Evolutionary conservation across 345 rosid genomes (phyloP).

Genomic region (Murraya koenigii): DNA sequence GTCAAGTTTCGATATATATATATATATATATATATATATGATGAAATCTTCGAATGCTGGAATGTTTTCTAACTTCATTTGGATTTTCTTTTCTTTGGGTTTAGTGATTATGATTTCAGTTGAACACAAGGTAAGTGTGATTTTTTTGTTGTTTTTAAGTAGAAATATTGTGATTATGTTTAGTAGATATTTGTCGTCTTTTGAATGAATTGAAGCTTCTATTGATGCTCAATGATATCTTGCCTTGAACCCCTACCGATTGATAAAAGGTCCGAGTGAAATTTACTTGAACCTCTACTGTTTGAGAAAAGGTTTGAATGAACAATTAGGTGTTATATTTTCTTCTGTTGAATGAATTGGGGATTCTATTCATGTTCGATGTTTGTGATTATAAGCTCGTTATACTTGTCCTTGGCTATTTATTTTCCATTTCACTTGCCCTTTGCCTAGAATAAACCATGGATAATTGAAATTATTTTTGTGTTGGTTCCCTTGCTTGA

Average conservation of each 20-base stretch:
- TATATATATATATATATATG: not conserved
- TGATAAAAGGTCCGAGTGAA: not conserved
- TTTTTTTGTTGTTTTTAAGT: not conserved
- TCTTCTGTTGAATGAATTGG: not conserved
- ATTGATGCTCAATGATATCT: not conserved
- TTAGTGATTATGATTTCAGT: not conserved
- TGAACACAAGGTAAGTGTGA: not conserved
- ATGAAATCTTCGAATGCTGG: not conserved
- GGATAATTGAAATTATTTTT: not conserved
- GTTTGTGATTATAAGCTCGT: not conserved
- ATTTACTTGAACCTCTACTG: not conserved
- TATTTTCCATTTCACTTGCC: not conserved
- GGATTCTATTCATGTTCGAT: not conserved
- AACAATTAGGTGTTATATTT: not conserved
- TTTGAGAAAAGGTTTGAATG: not conserved
- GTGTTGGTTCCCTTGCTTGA: not conserved
- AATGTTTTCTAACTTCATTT: not conserved
- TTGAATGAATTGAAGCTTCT: not conserved
- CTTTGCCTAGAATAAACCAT: not conserved
- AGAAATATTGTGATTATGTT: not conserved
- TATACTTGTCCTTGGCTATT: not conserved
- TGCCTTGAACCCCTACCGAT: not conserved
- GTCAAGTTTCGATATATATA: not conserved
- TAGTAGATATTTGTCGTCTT: not conserved
- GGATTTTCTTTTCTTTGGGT: not conserved